A percentile compares a stretch with the other conserved stretches of the same genome.
These are phyloP conservation scores for Elasticomyces elasticus DNA, from an alignment of 495 filamentous ascomycete genomes.

Conservation along the genomic window DNA sequence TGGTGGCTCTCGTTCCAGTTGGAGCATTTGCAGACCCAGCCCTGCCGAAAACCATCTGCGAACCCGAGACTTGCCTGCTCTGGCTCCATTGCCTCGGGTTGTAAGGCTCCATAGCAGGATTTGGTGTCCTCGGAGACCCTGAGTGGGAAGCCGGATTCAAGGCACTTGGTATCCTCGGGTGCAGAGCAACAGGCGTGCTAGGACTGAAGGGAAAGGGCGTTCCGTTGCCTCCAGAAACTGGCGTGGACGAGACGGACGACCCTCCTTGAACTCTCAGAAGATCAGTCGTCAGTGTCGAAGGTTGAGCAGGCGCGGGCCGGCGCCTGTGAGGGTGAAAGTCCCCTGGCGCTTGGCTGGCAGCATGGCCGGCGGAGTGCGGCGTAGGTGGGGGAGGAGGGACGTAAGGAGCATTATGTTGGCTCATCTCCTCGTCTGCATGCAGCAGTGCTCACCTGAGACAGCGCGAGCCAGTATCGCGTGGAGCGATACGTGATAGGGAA, in stretches of 20 bases:
- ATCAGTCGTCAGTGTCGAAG: neutral
- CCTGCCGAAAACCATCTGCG: slow-evolving; percentile 24
- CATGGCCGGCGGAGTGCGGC: neutral
- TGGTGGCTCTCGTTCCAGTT: slow-evolving; percentile 22
- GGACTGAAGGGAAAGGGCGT: slow-evolving; percentile 10
- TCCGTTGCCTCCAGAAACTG: neutral
- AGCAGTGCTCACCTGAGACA: neutral
- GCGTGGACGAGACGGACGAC: neutral
- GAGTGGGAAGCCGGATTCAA: neutral
- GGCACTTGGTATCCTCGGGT: slow-evolving; percentile 4
- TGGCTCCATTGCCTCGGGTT: slow-evolving; percentile 36
- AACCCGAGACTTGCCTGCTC: slow-evolving; percentile 20
- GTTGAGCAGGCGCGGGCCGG: slow-evolving; percentile 4
- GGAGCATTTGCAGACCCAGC: slow-evolving; percentile 3
- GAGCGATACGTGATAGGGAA: neutral
- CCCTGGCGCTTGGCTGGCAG: neutral
- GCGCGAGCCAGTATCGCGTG: neutral
- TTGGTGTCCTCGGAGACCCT: slow-evolving; percentile 2
- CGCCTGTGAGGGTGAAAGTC: slow-evolving; percentile 4
- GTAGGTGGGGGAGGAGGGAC: slow-evolving; percentile 7
- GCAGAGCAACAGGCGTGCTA: slow-evolving; percentile 9
- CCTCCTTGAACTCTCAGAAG: slow-evolving; percentile 1
- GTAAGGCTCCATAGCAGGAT: slow-evolving; percentile 24
- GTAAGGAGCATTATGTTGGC: slow-evolving; percentile 2
- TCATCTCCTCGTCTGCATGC: slow-evolving; percentile 2